Base-by-base conservation (phyloP, 2,329 filamentous ascomycete species). In the Tolypocladium nubicola region DNA sequence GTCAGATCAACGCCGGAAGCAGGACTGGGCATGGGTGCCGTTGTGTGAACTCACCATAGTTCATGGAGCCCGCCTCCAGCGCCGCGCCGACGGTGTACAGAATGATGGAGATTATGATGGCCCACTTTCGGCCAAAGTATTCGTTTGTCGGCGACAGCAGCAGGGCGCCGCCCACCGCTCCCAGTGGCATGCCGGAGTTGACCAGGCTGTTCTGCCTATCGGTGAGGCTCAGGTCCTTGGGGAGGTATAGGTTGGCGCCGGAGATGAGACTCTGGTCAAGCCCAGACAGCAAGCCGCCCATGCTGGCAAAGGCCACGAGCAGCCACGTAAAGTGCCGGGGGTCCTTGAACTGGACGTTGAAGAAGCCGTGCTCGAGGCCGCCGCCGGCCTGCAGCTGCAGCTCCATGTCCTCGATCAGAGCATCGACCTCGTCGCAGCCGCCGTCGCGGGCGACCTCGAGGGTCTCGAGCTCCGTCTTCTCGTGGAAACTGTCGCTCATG, bases 241-340 rank as follows among this genome's bases (percentile, higher is more conserved):
- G 87, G 50, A 89, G 74, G 66, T 81, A 86, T 4, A 89, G 74
- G 64, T 87, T 86, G 54, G 87, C 87, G 55, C 87, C 87, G 14
- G 81, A 85, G 64, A 90, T 90, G 57, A 89, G 75, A 52, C 83
- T 87, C 70, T 90, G 87, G 65, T 90, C 87, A 23, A 90, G 76
- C 59, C 87, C 87, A 1, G 84, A 88, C 0, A 89, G 79, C 26
- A 90, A 73, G 67, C 87, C 87, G 54, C 87, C 86, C 84, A 89
- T 87, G 19, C 83, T 87, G n/a, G 86, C 86, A 63, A 89, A 89
- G 1, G 78, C 82, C 50, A 88, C 84, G 16, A 88, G 76, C 19
- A 87, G 71, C 75, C 79, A 87, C 33, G 86, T 89, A 68, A 88
- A 90, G 57, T 71, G 66, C 65, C 83, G 80, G 0, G 85, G 83